Evolutionary conservation across 139 green algal genomes (phyloP), one percentile per base, ranked within the genome.

Genomic region (Spirogloea muscicola): DNA sequence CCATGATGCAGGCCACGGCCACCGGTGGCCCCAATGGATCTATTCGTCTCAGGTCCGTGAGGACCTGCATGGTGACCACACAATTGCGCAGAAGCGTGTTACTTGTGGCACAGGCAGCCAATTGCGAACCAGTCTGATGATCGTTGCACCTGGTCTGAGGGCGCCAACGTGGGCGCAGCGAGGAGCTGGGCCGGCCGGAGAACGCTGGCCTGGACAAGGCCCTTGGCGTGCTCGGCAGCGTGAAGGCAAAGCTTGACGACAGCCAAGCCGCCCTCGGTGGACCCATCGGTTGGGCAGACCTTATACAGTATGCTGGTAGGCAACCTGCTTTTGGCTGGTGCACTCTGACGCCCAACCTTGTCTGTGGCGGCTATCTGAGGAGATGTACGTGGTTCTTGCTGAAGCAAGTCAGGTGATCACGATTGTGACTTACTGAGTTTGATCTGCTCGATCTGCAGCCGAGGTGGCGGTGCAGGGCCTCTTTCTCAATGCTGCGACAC

Each of bases 1-100:
- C n/a, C n/a, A n/a, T n/a, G n/a, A n/a, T n/a, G n/a, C n/a, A 79
- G 71, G 71, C 31, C 33, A 55, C 65, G 0, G 66, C 6, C 18
- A 76, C 71, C n/a, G 71, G 71, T 38, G 71, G 71, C 9, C 33
- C 71, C 9, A 79, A 79, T 41, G 71, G 71, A 1, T 76, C 61
- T 33, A 79, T 79, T 44, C 63, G 16, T 5, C 77, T 79, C 63
- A 77, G 69, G 69, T 77, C 41, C 0, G 5, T 27, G 16, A 34
- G 1, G 25, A 40, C 41, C 4, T 64, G 25, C 27, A n/a, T n/a
- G n/a, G n/a, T n/a, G n/a, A n/a, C n/a, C n/a, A n/a, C n/a, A n/a
- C n/a, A n/a, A n/a, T n/a, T n/a, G n/a, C n/a, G n/a, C n/a, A n/a
- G n/a, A n/a, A n/a, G n/a, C n/a, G n/a, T n/a, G n/a, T n/a, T n/a